A percentile compares a stretch with the other conserved stretches of the same genome.
Evolutionary conservation across 768 basidiomycete genomes (phyloP).

Genomic region (Tricholoma hemisulphureum): DNA sequence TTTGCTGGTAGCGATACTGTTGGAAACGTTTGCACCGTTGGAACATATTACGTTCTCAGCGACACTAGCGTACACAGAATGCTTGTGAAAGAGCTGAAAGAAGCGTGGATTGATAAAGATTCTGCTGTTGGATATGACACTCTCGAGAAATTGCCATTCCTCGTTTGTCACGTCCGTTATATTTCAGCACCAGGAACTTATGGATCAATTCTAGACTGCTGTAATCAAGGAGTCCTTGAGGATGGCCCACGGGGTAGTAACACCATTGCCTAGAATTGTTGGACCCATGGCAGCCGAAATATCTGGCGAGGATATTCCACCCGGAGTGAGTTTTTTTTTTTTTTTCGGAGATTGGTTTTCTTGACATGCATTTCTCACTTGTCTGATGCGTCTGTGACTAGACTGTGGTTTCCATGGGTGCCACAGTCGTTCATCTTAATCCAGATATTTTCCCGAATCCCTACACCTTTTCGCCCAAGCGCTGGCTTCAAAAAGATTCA

Average conservation of each 20-base stretch:
- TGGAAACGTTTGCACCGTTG: slow-evolving; percentile 38
- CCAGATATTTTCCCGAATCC: slow-evolving; percentile 42
- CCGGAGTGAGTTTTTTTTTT: slow-evolving; percentile 35
- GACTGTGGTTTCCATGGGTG: slow-evolving; percentile 42
- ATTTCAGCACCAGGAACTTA: neutral
- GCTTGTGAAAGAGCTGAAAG: slow-evolving; percentile 32
- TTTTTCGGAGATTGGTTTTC: too few species aligned
- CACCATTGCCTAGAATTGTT: slow-evolving; percentile 39
- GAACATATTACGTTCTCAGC: slow-evolving; percentile 33
- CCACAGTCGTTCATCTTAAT: slow-evolving; percentile 38
- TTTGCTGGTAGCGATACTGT: slow-evolving; percentile 47
- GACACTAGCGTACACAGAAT: slow-evolving; percentile 27
- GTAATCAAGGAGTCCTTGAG: slow-evolving; percentile 48
- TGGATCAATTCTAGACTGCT: slow-evolving; percentile 35
- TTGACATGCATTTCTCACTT: neutral
- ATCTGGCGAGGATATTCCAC: slow-evolving; percentile 34
- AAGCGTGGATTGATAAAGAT: slow-evolving; percentile 42
- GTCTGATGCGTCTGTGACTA: too few species aligned
- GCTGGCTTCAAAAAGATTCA: slow-evolving; percentile 39
- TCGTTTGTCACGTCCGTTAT: slow-evolving; percentile 29
- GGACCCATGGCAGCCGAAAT: slow-evolving; percentile 33
- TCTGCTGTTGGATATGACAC: slow-evolving; percentile 28
- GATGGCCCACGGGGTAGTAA: slow-evolving; percentile 38
- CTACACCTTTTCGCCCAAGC: slow-evolving; percentile 36
- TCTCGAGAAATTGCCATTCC: slow-evolving; percentile 45